Conservation (phyloP, 2,329 filamentous ascomycete species). For the Leptosphaerulina australis region DNA sequence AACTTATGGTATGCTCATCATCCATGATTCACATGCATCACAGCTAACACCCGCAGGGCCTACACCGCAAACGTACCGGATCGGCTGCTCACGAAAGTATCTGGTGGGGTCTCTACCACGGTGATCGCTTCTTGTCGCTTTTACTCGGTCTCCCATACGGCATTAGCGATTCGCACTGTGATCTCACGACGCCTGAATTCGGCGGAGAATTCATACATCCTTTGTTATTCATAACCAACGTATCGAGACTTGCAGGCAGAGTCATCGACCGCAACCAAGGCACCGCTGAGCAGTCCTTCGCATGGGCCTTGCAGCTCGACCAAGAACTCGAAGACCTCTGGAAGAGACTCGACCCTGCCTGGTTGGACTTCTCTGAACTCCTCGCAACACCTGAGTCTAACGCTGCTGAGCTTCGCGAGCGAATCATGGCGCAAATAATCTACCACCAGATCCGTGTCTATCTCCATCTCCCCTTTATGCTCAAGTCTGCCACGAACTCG, state of each 20-base stretch:
- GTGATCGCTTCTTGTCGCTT: constrained; percentile 59
- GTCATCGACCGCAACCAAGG: constrained; percentile 54
- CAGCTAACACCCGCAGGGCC: constrained; percentile 38
- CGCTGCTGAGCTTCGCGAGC: constrained; percentile 47
- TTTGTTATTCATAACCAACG: constrained; percentile 41
- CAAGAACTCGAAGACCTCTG: constrained; percentile 51
- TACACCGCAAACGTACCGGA: constrained; percentile 47
- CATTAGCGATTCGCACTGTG: constrained; percentile 49
- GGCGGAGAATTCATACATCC: constrained; percentile 39
- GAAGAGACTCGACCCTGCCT: constrained; percentile 46
- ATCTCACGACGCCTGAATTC: constrained; percentile 39
- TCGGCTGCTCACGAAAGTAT: constrained; percentile 46
- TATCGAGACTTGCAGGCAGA: constrained; percentile 50
- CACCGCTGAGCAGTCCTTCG: constrained; percentile 42
- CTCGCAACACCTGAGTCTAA: constrained; percentile 38
- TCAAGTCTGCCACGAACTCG: constrained; percentile 46
- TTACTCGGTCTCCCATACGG: constrained; percentile 61
- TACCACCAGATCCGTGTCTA: constrained; percentile 55
- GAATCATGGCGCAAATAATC: constrained; percentile 51
- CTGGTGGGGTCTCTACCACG: constrained; percentile 50
- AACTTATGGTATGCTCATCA: constrained; percentile 56
- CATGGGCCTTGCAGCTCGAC: constrained; percentile 51
- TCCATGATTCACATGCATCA: background rate
- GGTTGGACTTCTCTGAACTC: constrained; percentile 47
- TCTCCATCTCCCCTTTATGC: constrained; percentile 55